These are phyloP conservation scores for Colletotrichum theobromicola DNA, from an alignment of 2,329 filamentous ascomycete species.

Conservation along the genomic window DNA sequence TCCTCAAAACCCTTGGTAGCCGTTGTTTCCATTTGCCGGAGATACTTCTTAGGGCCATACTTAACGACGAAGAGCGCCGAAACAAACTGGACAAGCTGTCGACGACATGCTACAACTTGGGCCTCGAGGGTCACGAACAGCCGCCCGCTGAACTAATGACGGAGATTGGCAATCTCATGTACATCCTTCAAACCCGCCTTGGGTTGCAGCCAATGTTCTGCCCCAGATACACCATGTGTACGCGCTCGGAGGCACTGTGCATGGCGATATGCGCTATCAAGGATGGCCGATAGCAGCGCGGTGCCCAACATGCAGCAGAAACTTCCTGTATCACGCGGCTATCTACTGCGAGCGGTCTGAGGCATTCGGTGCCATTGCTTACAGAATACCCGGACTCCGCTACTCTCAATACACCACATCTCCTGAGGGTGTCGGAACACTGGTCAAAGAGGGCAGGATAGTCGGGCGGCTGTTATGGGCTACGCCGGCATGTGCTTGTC, in stretches of 20 bases:
- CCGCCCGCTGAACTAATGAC: rapidly evolving
- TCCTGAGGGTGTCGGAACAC: not conserved
- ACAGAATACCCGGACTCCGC: not conserved
- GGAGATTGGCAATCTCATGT: not conserved
- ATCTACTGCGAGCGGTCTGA: not conserved
- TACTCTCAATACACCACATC: not conserved
- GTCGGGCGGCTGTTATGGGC: not conserved
- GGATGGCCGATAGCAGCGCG: not conserved
- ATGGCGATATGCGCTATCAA: not conserved
- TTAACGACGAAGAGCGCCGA: not conserved
- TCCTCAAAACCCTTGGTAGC: not conserved
- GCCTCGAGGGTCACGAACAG: not conserved
- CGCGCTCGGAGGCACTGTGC: not conserved
- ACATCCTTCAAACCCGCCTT: not conserved
- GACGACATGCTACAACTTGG: not conserved
- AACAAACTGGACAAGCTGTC: not conserved
- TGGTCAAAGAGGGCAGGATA: not conserved
- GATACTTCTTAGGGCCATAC: not conserved
- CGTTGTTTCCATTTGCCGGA: not conserved
- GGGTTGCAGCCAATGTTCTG: not conserved
- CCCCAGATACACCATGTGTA: not conserved
- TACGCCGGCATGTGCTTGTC: not conserved
- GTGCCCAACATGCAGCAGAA: not conserved
- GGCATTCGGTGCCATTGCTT: not conserved
- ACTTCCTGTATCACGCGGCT: not conserved